phyloP scores from a whole-genome alignment of 768 basidiomycete genomes.

The Cystofilobasidium macerans region DNA sequence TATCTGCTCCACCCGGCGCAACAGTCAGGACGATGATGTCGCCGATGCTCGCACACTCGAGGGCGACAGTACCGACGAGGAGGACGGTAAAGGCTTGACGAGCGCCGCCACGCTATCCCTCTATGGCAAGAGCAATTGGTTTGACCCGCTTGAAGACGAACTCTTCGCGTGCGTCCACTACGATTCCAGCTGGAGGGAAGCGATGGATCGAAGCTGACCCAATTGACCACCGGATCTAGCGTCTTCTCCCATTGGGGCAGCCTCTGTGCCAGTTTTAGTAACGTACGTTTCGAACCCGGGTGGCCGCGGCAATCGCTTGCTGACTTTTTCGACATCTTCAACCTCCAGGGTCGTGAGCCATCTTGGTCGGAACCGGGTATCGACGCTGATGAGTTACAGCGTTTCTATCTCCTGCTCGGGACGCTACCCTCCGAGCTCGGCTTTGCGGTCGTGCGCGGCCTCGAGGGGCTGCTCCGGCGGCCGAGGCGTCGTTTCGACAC shows the following conservation, averaged over 20 bases:
- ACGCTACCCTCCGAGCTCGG: constrained; percentile 11
- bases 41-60: constrained; percentile 22
- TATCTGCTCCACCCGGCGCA: neutral
- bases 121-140: neutral
- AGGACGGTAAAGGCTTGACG: neutral
- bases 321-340: neutral
- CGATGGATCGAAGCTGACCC: neutral
- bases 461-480: constrained; percentile 13
- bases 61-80: constrained; percentile 24
- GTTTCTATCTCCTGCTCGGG: constrained; percentile 14
- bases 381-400: constrained; percentile 12
- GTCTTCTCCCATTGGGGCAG: constrained; percentile 12
- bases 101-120: neutral
- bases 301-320: no score
- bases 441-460: constrained; percentile 10
- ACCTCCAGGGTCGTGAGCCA: neutral
- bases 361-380: constrained; percentile 11
- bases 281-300: constrained; percentile 2
- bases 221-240: neutral
- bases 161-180: neutral
- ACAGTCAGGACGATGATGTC: constrained; percentile 10
- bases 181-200: no score
- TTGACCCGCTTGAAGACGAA: neutral
- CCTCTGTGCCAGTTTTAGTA: constrained; percentile 7
- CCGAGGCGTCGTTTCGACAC: constrained; percentile 20